Evolutionary conservation across 176 grass and related monocot species (phyloP), one percentile per base, ranked within the genome.

Genomic region (Triticum turgidum): DNA sequence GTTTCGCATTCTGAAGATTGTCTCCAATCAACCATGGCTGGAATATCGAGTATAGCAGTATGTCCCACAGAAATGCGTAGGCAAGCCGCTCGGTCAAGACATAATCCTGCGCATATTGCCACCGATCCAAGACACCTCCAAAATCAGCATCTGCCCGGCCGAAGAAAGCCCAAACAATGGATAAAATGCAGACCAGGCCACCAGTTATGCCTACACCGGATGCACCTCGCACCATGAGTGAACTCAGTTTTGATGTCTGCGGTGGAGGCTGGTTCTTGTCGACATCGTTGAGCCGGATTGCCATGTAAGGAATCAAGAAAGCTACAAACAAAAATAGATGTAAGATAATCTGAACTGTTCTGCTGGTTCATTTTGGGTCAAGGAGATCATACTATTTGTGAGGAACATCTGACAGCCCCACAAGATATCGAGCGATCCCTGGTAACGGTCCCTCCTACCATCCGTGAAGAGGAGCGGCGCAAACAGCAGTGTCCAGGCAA

Each of bases 301-400:
- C 96, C 96, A 98, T 98, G 84, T 98, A 98, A 81, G 96, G 93
- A 92, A 98, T 95, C 85, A 98, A 86, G 88, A 98, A 94, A 85
- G 91, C 96, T 98, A 65, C 41, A 70, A 52, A 39, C 6, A 45
- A 80, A 82, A 72, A 67, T 22, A 18, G 45, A 9, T 27, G 52
- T 87, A 9, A 80, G 61, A 52, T 56, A 86, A 22, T 20, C n/a
- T 69, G 69, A 75, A 24, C 35, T 39, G 2, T 22, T 65, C 17
- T 7, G 39, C 47, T 12, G 51, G 3, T 7, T 34, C 20, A 67
- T 6, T 65, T 80, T 66, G 41, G 54, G 76, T 32, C 58, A 87
- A n/a, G n/a, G 18, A 56, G 44, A 69, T 82, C 88, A 77, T 98
- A 98, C 96, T 92, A n/a, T 98, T 98, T 61, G 96, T 98, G 82